Base-by-base conservation (phyloP, 2,329 filamentous ascomycete species). In the Aspergillus sp. region DNA sequence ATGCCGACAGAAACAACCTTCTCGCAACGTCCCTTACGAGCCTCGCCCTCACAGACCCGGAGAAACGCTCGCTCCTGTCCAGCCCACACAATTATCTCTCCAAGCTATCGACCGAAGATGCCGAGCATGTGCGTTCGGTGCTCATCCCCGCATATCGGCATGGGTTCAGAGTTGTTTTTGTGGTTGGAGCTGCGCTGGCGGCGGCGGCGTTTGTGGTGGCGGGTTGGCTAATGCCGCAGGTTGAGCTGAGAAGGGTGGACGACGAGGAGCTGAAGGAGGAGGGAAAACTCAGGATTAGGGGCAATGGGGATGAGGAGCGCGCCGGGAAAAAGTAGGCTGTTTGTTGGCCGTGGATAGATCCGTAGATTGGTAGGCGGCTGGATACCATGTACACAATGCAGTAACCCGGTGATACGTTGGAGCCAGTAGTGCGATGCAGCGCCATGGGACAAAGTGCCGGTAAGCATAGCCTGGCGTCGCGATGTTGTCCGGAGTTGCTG, bases 81-180 rank as follows among this genome's bases (percentile, higher is more conserved):
- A 54, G 48, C 16, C 55, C 55, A 4, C 37, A 47, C 11, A 48
- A 34, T 10, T 58, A 50, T 20, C 40, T 59, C 3, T 49, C 53
- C 6, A 37, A 43, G 4, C 42, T 55, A 5, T 46, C 48, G 3
- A 32, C 15, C 4, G 40, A 35, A 2, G 44, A 53, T 30, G 49
- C 47, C 5, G 43, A 42, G 8, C 41, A 42, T 16, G 47, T 51
- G 4, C 55, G 49, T 26, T 37, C 40, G 15, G 36, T 56, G 3
- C 33, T 61, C 8, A 47, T 58, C 13, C 43, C 52, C 1, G 59
- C 57, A 0, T 66, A 66, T 35, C 46, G 50, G 19, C 44, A 47
- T 7, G 62, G 57, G 0, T 65, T 66, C 37, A 48, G 52, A 8
- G 55, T 58, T 16, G 56, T 66, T 4, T 66, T 66, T 36, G 38